Evolutionary conservation across 2,329 filamentous ascomycete species (phyloP).

Genomic region (Hymenoscyphus linearis): DNA sequence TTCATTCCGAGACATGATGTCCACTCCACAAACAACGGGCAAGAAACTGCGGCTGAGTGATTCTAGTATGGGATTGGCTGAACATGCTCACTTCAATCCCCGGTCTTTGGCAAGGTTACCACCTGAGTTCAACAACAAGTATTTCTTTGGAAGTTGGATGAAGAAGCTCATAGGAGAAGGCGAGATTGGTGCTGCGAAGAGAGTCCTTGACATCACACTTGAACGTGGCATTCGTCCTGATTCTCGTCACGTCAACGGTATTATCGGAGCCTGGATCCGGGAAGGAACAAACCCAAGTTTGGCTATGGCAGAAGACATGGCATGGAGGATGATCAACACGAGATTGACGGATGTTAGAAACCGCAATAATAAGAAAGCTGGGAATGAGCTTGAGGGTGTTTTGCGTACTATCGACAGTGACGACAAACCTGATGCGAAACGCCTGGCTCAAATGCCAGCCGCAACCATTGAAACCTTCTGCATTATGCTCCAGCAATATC

Average conservation of each 20-base stretch:
- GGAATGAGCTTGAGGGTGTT: conserved; percentile 9
- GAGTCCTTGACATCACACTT: conserved; percentile 72
- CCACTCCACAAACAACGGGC: conserved; percentile 15
- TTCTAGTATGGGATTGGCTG: conserved; percentile 29
- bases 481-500: conserved; percentile 68
- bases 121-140: conserved; percentile 58
- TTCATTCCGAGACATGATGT: conserved; percentile 87
- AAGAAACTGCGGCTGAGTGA: conserved; percentile 28
- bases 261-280: conserved; percentile 74
- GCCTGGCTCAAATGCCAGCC: conserved; percentile 43
- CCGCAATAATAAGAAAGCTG: conserved; percentile 24
- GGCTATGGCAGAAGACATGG: conserved; percentile 60
- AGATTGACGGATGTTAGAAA: conserved; percentile 58
- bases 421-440: conserved; percentile 27
- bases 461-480: conserved; percentile 76
- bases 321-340: conserved; percentile 69
- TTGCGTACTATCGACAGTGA: conserved; percentile 12
- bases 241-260: conserved; percentile 72
- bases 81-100: background rate
- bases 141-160: conserved; percentile 85
- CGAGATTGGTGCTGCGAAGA: conserved; percentile 63
- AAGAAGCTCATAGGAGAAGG: conserved; percentile 73
- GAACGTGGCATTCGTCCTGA: conserved; percentile 61
- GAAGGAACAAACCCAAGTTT: conserved; percentile 49
- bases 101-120: conserved; percentile 41